Base-by-base conservation (phyloP, 108 stramenopile species). In the Pelagomonas calceolata region DNA sequence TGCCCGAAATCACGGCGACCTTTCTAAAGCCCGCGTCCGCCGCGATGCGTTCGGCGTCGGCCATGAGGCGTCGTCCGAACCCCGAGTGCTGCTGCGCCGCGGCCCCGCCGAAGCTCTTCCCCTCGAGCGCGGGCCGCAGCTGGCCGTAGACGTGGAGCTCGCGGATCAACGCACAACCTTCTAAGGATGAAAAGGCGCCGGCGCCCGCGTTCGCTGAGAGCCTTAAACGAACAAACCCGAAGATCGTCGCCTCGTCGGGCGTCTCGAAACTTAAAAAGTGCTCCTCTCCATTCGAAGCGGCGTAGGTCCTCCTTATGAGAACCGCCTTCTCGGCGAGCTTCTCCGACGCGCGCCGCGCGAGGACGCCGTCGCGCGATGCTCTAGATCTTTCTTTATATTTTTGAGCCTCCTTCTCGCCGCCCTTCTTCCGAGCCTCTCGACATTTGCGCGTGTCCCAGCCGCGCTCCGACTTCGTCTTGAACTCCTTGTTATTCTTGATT, bases 141-240 rank as follows among this genome's bases (percentile, higher is more conserved):
- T 88, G 88, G 21, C 96, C 96, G 74, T 97, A 97, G 0, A 97
- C 96, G 77, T 97, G 96, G 45, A 97, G 81, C 84, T 95, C 94
- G 12, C 81, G 75, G 51, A 60, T 60, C 21, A 60, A 26, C 51
- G 51, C 51, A 26, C 51, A 60, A 26, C 29, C 51, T 3, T 3
- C 7, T 3, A 60, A 26, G 10, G 7, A 9, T 12, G 18, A 17
- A 26, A 60, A 60, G 51, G 51, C 51, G 7, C 7, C 51, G 21
- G 14, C 51, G 51, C 21, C 7, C 21, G 21, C 51, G 51, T 17
- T 26, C 51, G 18, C 1, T 17, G 14, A 26, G 16, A 69, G 76
- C 32, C 88, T 78, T 51, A 87, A 67, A 63, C 92, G 82, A 32
- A 93, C 69, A 68, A 88, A 71, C 44, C 90, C 91, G 74, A 91